Percentiles rank a stretch among this genome's conserved stretches.
Evolutionary conservation across 2,329 filamentous ascomycete genomes (phyloP).

Genomic region (Arachnomyces sp.): DNA sequence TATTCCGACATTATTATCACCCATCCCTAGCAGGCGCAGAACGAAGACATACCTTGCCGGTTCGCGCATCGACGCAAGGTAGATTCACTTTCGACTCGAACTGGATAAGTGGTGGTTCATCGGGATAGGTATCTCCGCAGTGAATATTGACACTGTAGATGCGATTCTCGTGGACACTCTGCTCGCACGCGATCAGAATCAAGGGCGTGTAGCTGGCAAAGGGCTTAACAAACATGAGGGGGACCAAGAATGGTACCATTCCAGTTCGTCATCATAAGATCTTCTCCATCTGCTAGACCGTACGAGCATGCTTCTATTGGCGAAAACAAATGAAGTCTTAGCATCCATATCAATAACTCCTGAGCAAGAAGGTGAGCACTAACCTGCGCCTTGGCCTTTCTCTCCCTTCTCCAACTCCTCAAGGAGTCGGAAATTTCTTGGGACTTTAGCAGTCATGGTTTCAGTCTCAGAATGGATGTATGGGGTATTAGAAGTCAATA

Average conservation of each 20-base stretch:
- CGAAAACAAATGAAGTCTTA: constrained; percentile 17
- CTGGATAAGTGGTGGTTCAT: constrained; percentile 77
- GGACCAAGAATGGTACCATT: constrained; percentile 95
- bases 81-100: constrained; percentile 94
- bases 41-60: constrained; percentile 54
- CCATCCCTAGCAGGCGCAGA: background rate
- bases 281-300: constrained; percentile 85
- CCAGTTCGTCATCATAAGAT: constrained; percentile 97
- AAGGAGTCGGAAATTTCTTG: constrained; percentile 89
- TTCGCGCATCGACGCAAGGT: constrained; percentile 77
- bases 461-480: constrained; percentile 2
- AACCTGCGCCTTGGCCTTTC: constrained; percentile 84
- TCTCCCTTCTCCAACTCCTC: constrained; percentile 99
- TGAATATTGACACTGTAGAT: constrained; percentile 98
- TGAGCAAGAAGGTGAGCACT: constrained; percentile 7
- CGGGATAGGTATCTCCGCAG: constrained; percentile 83
- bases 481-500: constrained; percentile 1
- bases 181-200: constrained; percentile 8
- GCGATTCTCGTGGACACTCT: constrained; percentile 96
- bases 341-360: constrained; percentile 1
- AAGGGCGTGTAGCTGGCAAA: constrained; percentile 11
- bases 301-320: constrained; percentile 85
- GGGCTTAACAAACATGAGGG: constrained; percentile 64
- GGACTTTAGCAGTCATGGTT: constrained; percentile 64
- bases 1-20: constrained; percentile 25